These are phyloP conservation scores for Suzukiozyma palmioleophila DNA, from an alignment of 1,139 yeast genomes.

Conservation along the genomic window DNA sequence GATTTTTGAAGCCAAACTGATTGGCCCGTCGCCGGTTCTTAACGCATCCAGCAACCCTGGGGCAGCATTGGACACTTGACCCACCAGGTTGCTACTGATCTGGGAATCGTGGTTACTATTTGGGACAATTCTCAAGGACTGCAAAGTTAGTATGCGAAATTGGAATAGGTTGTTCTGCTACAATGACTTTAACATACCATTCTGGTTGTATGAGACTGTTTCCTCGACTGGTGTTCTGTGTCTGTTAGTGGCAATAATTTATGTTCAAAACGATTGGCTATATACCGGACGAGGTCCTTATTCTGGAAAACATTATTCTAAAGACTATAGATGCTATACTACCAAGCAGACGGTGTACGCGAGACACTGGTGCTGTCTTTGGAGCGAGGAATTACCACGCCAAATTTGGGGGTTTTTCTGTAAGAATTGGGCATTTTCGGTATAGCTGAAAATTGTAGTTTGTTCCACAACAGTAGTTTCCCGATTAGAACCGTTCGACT, in stretches of 20 bases:
- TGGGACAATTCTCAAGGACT: conserved; percentile 52
- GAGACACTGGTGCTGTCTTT: no score
- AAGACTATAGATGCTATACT: no score
- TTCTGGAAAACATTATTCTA: no score
- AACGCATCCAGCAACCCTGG: conserved; percentile 60
- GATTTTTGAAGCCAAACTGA: conserved; percentile 59
- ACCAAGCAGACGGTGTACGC: no score
- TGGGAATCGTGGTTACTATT: conserved; percentile 34
- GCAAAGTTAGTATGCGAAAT: conserved; percentile 8
- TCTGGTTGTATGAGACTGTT: neutral
- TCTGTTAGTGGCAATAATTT: neutral
- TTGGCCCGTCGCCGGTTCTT: conserved; percentile 55
- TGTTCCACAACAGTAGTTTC: no score
- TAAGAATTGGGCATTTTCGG: no score
- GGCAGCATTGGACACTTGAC: conserved; percentile 54
- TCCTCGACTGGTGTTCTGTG: neutral
- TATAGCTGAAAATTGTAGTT: no score
- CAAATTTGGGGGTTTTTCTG: no score
- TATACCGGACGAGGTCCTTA: no score
- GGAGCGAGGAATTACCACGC: no score
- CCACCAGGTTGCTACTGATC: conserved; percentile 46
- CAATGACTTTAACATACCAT: conserved; percentile 1
- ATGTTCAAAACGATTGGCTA: no score
- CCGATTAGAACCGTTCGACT: conserved; percentile 8
- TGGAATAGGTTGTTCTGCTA: no score